Evolutionary conservation across 495 filamentous ascomycete genomes (phyloP), one percentile per base, ranked within the genome.

Genomic region (Massariosphaeria phaeospora): DNA sequence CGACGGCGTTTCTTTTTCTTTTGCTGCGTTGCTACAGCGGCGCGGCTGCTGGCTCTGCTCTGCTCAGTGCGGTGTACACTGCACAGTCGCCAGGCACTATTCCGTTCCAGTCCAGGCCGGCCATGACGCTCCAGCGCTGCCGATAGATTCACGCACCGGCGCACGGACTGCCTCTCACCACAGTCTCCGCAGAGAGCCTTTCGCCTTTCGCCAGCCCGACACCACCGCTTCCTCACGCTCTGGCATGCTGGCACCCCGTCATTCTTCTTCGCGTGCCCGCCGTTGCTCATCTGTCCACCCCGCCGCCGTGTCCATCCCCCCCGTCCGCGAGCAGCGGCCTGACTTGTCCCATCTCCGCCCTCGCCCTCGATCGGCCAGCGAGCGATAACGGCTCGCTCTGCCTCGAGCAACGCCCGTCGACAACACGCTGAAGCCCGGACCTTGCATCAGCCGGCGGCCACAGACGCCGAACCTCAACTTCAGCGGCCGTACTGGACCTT

Each of bases 241-340:
- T 63, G 50, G 55, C 60, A 63, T 59, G 55, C 34, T 25, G 44
- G 17, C 53, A 46, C 30, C 59, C 46, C 60, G 45, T 31, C 49
- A 44, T 50, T 61, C 52, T 51, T 52, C 58, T 40, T 18, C 45
- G 38, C 29, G 38, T 52, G 45, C 47, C 24, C 52, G 23, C 12
- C 9, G 26, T n/a, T 18, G 53, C 17, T 24, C 52, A 13, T n/a
- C 42, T 4, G 38, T 44, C 13, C 18, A 10, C 33, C 29, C 44
- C 35, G 44, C 46, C 34, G 47, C 31, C 35, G 18, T 39, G 38
- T 11, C 25, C 24, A 11, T 23, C 51, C 38, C 51, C 55, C 55
- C 45, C 26, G 44, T 43, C 40, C 18, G 24, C 47, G 31, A 20
- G 8, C 35, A 26, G 46, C 60, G 44, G 35, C 49, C 33, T 50